Base-by-base conservation (phyloP, 176 grass and related monocot genomes). In the Metroxylon sagu region DNA sequence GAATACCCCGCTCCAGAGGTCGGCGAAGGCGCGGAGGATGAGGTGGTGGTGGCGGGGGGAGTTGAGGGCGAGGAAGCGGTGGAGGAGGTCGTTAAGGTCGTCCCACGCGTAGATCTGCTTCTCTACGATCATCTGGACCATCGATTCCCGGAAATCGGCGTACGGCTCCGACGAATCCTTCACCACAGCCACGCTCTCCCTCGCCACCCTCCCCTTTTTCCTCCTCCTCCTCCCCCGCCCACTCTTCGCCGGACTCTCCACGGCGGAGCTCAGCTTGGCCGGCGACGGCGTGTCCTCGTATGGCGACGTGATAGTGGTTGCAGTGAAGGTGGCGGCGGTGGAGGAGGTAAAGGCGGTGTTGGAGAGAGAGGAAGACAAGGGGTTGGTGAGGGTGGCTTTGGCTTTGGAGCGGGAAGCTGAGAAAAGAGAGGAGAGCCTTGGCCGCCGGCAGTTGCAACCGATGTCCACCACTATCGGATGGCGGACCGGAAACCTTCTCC, bases 121-220 rank as follows among this genome's bases (percentile, higher is more conserved):
- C 54, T 70, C 67, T 35, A 70, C 67, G 5, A 70, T 58, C 67
- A 70, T 70, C 53, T 70, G 67, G 21, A 70, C 54, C 67, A 70
- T 70, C 54, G 67, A 70, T 15, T 70, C 54, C 53, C 54, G 54
- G 67, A 70, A 70, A 18, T 57, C 67, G 21, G 19, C 30, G 35
- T 70, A 70, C 30, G 67, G 67, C 31, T 70, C 67, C 19, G 54
- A 48, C 55, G 67, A 57, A 21, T 70, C 54, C 67, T 58, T 57
- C 39, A 58, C 67, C 30, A 70, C 67, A 19, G 67, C 54, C 19
- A 70, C 31, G 67, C 67, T 70, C 67, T 70, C 67, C 53, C 30
- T 30, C 5, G 19, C 54, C 18, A 49, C 67, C 23, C 54, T 29
- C 3, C 67, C 54, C 17, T 17, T 59, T 19, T 14, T 70, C 54